Conservation (phyloP, 2,329 filamentous ascomycete genomes). For the Atkinsonella texensis region DNA sequence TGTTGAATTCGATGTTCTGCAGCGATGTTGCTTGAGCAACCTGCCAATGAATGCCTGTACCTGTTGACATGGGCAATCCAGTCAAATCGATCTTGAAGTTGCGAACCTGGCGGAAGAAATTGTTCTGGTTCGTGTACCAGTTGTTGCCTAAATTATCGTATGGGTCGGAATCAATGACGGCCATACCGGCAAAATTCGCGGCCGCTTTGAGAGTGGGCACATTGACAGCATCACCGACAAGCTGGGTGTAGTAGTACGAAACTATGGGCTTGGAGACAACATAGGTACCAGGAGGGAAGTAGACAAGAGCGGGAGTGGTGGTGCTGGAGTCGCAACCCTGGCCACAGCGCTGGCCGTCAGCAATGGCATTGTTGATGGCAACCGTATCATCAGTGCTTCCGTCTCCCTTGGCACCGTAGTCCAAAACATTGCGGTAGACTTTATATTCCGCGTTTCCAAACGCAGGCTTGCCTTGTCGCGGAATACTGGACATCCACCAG, state of each 20-base stretch:
- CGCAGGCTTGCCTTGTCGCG: conserved; percentile 55
- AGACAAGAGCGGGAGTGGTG: conserved; percentile 72
- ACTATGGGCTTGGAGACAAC: conserved; percentile 66
- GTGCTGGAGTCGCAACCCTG: conserved; percentile 73
- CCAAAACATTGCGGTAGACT: conserved; percentile 65
- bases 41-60: conserved; percentile 73
- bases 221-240: conserved; percentile 67
- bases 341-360: conserved; percentile 68
- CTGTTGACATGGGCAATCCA: conserved; percentile 44
- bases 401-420: conserved; percentile 61
- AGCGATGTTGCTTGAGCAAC: conserved; percentile 72
- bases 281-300: conserved; percentile 85
- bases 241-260: conserved; percentile 86
- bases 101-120: conserved; percentile 74
- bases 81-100: conserved; percentile 74
- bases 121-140: conserved; percentile 72
- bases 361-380: conserved; percentile 77
- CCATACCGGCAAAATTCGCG: conserved; percentile 67
- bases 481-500: conserved; percentile 64
- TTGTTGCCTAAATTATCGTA: conserved; percentile 59
- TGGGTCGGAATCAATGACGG: conserved; percentile 78
- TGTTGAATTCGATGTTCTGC: conserved; percentile 73
- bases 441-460: conserved; percentile 48
- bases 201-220: conserved; percentile 66
- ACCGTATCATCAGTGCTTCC: conserved; percentile 68